Evolutionary conservation across 441 rosid species (phyloP).

Genomic region (Bruguiera hainesii): DNA sequence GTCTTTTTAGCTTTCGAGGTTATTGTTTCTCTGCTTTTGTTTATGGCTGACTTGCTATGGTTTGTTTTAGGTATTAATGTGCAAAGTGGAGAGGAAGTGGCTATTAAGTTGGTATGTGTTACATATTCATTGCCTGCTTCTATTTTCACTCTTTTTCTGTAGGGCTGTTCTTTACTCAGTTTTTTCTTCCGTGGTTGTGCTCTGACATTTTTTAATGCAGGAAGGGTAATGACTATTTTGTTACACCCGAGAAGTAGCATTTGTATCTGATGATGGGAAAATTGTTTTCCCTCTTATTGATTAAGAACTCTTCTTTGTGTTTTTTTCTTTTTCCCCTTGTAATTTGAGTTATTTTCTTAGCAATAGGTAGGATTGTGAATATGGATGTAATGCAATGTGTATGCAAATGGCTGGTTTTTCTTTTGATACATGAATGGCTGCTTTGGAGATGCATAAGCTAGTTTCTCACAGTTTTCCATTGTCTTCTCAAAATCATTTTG

Average conservation of each 20-base stretch:
- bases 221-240: neutral
- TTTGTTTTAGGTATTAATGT: constrained; percentile 64
- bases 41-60: neutral
- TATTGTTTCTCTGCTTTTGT: neutral
- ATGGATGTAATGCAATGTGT: neutral
- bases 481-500: neutral
- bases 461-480: neutral
- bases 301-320: neutral
- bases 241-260: neutral
- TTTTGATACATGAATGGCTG: neutral
- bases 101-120: constrained; percentile 75
- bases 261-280: constrained; percentile 3
- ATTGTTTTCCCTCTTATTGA: neutral
- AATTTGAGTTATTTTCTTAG: neutral
- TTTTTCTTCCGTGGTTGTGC: neutral
- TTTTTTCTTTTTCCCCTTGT: neutral
- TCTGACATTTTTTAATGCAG: neutral
- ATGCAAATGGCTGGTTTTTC: neutral
- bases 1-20: neutral
- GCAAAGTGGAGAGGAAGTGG: constrained; percentile 95
- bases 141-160: neutral
- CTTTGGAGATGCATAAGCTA: neutral
- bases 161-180: neutral
- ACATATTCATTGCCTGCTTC: neutral
- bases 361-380: neutral